Conservation (phyloP, 306 rosid genomes). For the Arachis hypogaea region DNA sequence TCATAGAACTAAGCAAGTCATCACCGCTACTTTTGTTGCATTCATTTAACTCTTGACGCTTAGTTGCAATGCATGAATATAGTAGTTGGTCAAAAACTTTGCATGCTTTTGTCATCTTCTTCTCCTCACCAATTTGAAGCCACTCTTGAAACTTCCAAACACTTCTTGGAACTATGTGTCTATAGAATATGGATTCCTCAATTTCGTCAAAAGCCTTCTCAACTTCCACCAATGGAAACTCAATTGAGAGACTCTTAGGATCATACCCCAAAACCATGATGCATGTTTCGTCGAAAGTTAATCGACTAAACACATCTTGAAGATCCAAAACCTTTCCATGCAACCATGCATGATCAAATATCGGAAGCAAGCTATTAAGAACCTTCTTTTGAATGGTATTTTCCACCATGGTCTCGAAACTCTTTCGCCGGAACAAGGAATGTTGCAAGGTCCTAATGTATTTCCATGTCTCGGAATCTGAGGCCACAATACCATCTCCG, state of each 20-base stretch:
- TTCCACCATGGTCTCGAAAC: conserved; percentile 27
- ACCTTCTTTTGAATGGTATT: conserved; percentile 33
- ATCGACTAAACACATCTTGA: conserved; percentile 47
- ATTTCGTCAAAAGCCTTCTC: conserved; percentile 50
- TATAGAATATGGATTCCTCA: conserved; percentile 38
- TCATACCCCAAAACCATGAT: conserved; percentile 46
- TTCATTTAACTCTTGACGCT: conserved; percentile 17
- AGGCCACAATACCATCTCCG: conserved; percentile 45
- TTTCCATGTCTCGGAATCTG: conserved; percentile 43
- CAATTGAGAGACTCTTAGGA: conserved; percentile 43
- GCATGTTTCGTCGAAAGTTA: conserved; percentile 50
- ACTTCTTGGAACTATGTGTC: conserved; percentile 31
- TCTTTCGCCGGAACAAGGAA: neutral
- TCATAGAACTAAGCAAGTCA: conserved; percentile 41
- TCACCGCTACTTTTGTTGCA: neutral
- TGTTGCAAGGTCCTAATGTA: conserved; percentile 34
- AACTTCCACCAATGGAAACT: conserved; percentile 37
- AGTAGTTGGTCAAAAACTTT: conserved; percentile 43
- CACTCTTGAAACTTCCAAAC: conserved; percentile 53
- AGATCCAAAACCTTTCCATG: conserved; percentile 37
- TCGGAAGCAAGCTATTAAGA: conserved; percentile 4
- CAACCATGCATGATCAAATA: conserved; percentile 25
- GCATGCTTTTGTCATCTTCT: conserved; percentile 39
- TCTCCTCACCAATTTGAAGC: conserved; percentile 50
- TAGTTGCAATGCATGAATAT: conserved; percentile 34